Evolutionary conservation across 805 yeast species (phyloP).

Genomic region (Lachancea waltii): DNA sequence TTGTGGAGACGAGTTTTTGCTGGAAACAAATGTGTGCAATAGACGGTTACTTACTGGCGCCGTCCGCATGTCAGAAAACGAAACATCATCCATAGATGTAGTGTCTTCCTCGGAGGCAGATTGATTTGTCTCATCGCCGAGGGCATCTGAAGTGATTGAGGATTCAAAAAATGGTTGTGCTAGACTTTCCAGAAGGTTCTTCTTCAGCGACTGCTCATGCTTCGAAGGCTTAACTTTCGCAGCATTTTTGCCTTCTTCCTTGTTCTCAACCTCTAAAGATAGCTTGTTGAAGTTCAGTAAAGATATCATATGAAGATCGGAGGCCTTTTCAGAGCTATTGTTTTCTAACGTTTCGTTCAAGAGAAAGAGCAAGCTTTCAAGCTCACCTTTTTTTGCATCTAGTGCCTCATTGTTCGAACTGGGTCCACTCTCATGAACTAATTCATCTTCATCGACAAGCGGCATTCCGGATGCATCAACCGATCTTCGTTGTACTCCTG

Average conservation of each 20-base stretch:
- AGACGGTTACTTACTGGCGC: conserved; percentile 32
- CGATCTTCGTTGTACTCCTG: background rate
- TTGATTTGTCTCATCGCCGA: conserved; percentile 16
- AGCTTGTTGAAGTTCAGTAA: conserved; percentile 29
- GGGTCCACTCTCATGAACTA: conserved; percentile 9
- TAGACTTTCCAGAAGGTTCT: conserved; percentile 26
- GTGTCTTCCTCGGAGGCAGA: conserved; percentile 33
- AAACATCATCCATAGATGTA: conserved; percentile 2
- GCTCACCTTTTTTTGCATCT: conserved; percentile 24
- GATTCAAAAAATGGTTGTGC: conserved; percentile 33
- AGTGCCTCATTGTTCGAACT: conserved; percentile 13
- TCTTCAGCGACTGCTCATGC: conserved; percentile 18
- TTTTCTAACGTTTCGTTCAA: conserved; percentile 31
- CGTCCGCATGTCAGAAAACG: conserved; percentile 5
- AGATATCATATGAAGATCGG: conserved; percentile 31
- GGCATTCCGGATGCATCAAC: background rate
- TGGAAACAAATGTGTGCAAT: conserved; percentile 59
- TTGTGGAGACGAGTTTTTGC: conserved; percentile 68
- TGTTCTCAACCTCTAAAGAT: conserved; percentile 18
- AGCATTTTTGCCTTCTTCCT: conserved; percentile 7
- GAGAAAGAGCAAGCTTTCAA: conserved; percentile 25
- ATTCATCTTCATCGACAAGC: background rate
- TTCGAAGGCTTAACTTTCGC: conserved; percentile 8
- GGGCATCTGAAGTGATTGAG: conserved; percentile 17
- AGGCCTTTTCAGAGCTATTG: conserved; percentile 25